Evolutionary conservation across 116 monocot species (phyloP).

Genomic region (Iris pallida): DNA sequence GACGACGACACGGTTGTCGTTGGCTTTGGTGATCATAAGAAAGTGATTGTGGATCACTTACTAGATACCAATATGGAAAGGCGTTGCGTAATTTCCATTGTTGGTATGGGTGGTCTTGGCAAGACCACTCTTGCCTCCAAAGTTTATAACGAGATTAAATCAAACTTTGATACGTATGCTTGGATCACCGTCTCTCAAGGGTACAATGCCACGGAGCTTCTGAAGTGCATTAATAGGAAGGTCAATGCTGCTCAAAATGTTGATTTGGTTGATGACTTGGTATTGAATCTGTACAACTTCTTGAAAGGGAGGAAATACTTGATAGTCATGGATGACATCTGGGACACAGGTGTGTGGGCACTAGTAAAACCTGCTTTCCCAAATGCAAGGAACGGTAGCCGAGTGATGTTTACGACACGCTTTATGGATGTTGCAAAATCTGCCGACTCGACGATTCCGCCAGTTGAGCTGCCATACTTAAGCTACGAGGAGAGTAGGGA

Average conservation of each 20-base stretch:
- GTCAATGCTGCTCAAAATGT: not conserved
- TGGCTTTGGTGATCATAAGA: not conserved
- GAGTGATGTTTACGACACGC: slow-evolving; percentile 29
- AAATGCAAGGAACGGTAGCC: slow-evolving; percentile 19
- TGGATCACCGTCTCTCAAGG: slow-evolving; percentile 3
- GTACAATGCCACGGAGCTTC: not conserved
- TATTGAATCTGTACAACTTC: slow-evolving; percentile 2
- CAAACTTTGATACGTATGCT: not conserved
- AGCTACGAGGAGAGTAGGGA: too few species aligned
- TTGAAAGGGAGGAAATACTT: slow-evolving; percentile 17
- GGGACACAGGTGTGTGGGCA: slow-evolving; percentile 12
- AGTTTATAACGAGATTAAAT: not conserved
- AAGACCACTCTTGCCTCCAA: slow-evolving; percentile 1
- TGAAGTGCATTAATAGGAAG: not conserved
- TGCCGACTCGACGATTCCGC: too few species aligned
- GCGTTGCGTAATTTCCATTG: not conserved
- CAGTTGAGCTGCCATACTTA: too few species aligned
- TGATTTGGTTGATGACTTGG: not conserved
- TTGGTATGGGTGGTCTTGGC: slow-evolving; percentile 7
- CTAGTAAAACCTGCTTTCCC: slow-evolving; percentile 14
- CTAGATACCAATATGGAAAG: not conserved
- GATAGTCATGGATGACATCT: slow-evolving; percentile 37
- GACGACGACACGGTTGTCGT: not conserved
- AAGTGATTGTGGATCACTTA: not conserved
- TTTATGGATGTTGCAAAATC: too few species aligned